Conservation (phyloP, 306 rosid genomes). For the Cotoneaster glaucophyllus region DNA sequence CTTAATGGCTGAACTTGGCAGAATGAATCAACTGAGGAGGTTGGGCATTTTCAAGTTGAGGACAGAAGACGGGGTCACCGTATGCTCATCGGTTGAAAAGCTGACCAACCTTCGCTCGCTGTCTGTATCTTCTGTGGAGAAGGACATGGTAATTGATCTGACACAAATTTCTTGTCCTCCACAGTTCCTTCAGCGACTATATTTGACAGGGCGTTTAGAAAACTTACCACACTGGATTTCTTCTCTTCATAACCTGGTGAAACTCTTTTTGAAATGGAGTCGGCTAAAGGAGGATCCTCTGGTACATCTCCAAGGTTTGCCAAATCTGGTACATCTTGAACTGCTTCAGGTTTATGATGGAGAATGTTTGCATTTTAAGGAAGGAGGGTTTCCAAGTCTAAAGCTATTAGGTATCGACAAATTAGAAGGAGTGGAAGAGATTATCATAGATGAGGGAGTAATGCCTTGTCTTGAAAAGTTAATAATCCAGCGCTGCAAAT, state of each 20-base stretch:
- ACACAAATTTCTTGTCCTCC: slow-evolving; percentile 22
- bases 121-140: slow-evolving; percentile 9
- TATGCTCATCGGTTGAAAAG: slow-evolving; percentile 24
- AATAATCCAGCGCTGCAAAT: slow-evolving; percentile 12
- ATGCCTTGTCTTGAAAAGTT: slow-evolving; percentile 24
- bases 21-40: slow-evolving; percentile 27
- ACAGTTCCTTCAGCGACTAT: slow-evolving; percentile 21
- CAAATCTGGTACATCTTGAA: slow-evolving; percentile 24
- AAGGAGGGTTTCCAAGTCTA: slow-evolving; percentile 18
- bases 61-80: slow-evolving; percentile 19
- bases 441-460: slow-evolving; percentile 12
- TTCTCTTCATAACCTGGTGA: slow-evolving; percentile 15
- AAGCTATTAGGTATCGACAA: slow-evolving; percentile 18
- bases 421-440: slow-evolving; percentile 1
- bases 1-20: slow-evolving; percentile 25
- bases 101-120: slow-evolving; percentile 17
- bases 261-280: slow-evolving; percentile 23
- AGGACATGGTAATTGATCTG: slow-evolving; percentile 19
- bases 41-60: slow-evolving; percentile 21
- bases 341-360: slow-evolving; percentile 22
- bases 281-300: slow-evolving; percentile 31
- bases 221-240: slow-evolving; percentile 30
- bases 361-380: slow-evolving; percentile 13
- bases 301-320: slow-evolving; percentile 21
- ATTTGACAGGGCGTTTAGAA: slow-evolving; percentile 25